Conservation (phyloP, 495 filamentous ascomycete genomes). For the Penicillium arizonense region DNA sequence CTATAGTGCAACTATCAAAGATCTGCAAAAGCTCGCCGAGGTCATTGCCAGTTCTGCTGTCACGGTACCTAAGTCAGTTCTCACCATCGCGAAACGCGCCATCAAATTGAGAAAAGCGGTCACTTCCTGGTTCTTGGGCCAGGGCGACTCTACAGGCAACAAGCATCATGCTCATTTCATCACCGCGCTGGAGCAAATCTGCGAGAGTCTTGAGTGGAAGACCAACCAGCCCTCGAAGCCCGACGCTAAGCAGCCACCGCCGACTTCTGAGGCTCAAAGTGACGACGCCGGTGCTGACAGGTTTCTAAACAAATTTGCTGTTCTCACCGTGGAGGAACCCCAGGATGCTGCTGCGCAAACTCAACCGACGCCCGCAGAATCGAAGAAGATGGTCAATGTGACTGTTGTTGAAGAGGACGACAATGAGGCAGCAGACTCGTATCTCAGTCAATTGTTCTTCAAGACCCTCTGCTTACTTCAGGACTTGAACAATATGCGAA, state of each 20-base stretch:
- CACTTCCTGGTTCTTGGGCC: conserved; percentile 30
- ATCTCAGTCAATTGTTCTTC: conserved; percentile 23
- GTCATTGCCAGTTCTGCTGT: conserved; percentile 24
- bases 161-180: conserved; percentile 30
- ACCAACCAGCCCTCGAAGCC: conserved; percentile 12
- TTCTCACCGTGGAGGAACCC: conserved; percentile 34
- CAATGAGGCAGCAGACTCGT: conserved; percentile 17
- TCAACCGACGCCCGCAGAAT: conserved; percentile 5
- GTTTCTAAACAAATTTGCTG: conserved; percentile 28
- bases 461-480: conserved; percentile 27
- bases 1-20: conserved; percentile 21
- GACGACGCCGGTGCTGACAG: conserved; percentile 13
- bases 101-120: conserved; percentile 30
- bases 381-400: conserved; percentile 25
- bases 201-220: conserved; percentile 29
- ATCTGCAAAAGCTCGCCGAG: conserved; percentile 28
- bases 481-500: conserved; percentile 26
- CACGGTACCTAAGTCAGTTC: conserved; percentile 22
- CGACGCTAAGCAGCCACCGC: conserved; percentile 14
- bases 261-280: conserved; percentile 7
- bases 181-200: conserved; percentile 24
- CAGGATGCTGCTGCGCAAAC: conserved; percentile 16
- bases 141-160: conserved; percentile 18
- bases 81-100: conserved; percentile 26
- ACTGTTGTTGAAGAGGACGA: conserved; percentile 21